Conservation (phyloP, 371 early-diverging fungal genomes). For the Dinochytrium kinnereticum region DNA sequence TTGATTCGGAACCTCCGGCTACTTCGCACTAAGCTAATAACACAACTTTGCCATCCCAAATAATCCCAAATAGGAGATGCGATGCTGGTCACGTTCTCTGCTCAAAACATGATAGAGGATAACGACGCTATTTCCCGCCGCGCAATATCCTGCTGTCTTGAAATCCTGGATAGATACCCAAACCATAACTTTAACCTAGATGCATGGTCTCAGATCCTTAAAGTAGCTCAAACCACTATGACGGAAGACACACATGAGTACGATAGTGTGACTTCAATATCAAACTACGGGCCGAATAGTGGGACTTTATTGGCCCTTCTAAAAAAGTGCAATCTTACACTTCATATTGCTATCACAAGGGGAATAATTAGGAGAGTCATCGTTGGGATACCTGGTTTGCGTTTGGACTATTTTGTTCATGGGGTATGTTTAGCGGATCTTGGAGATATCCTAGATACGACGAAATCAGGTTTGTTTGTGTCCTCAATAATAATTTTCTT, state of each 20-base stretch:
- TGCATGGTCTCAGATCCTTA: background rate
- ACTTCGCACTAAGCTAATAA: no score
- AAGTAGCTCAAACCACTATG: background rate
- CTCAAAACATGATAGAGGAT: background rate
- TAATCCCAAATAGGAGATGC: no score
- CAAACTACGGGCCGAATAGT: no score
- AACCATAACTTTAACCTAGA: background rate
- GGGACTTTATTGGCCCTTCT: background rate
- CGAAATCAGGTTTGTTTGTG: background rate
- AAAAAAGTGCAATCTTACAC: background rate
- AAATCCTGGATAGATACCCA: background rate
- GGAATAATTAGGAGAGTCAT: constrained; percentile 4
- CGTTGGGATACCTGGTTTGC: background rate
- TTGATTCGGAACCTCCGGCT: no score
- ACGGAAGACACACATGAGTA: no score
- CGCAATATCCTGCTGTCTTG: background rate
- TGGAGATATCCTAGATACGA: background rate
- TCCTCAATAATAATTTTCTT: background rate
- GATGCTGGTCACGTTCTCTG: background rate
- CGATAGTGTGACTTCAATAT: no score
- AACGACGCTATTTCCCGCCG: background rate
- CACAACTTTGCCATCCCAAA: no score
- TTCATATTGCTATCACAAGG: constrained; percentile 1
- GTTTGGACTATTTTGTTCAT: constrained; percentile 16
- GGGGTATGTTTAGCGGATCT: background rate